Evolutionary conservation across 1,284 basidiomycete genomes (phyloP), one percentile per base, ranked within the genome.

Genomic region (Leucoagaricus sp.): DNA sequence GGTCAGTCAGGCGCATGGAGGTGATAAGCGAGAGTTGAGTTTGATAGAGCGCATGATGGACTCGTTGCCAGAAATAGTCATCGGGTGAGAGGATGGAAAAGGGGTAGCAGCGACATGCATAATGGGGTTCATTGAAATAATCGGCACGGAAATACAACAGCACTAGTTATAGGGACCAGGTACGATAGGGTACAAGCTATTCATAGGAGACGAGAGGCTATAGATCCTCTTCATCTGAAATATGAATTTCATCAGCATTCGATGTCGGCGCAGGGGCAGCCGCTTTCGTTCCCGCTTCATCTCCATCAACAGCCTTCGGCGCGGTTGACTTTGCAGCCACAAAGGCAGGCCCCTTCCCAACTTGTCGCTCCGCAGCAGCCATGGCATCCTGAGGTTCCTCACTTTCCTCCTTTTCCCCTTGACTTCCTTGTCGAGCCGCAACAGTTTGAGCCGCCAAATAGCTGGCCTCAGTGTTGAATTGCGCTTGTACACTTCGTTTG

Each of bases 401-500:
- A 5, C 77, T 81, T 69, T 84, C 81, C 2, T 85, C 86, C 55
- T 83, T 82, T 9, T 75, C 72, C 21, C 76, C 77, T 53, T 74
- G 75, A 21, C 77, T 75, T 12, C 80, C 83, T 63, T 85, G 76
- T 63, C 84, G 81, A 29, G 87, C 83, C 1, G 89, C 86, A 62
- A 91, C 79, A 0, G 92, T 84, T 73, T 95, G 91, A 6, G 94
- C 93, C 2, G 91, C 91, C 56, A 96, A 76, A 70, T 93, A 96
- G 42, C 87, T 91, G 40, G 90, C 87, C 67, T 98, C 96, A 8
- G 97, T 99, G 72, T 99, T 98, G 82, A 96, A 99, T 67, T 95
- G 93, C 36, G 97, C 96, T 75, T 99, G 96, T 5, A 99, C 96
- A 63, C 93, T 94, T 55, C 97, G 86, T 75, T 97, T 98, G 80